phyloP scores from a whole-genome alignment of 2,329 filamentous ascomycete genomes.

The Rutstroemia sp. region DNA sequence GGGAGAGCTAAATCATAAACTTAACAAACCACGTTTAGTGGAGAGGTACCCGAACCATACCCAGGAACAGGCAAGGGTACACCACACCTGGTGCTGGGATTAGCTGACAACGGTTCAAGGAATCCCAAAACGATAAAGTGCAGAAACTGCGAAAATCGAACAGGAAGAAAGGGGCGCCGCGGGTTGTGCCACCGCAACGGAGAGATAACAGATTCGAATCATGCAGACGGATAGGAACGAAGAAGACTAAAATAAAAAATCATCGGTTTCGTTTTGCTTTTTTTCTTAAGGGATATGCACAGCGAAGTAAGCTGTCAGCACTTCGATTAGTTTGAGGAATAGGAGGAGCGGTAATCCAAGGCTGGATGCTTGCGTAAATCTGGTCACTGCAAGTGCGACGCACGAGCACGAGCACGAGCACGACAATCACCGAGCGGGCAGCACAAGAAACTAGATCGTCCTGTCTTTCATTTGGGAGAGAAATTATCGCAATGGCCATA shows the following conservation, averaged over 20 bases:
- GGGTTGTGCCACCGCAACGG: conserved; percentile 1
- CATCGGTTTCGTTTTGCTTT: neutral
- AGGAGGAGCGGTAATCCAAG: neutral
- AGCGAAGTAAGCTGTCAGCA: neutral
- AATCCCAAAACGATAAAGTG: neutral
- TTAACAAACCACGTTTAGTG: conserved; percentile 10
- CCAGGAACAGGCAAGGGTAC: conserved; percentile 7
- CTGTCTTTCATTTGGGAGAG: neutral
- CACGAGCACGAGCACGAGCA: conserved; percentile 13
- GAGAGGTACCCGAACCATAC: conserved; percentile 18
- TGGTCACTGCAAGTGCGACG: conserved; percentile 5
- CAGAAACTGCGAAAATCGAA: conserved; percentile 5
- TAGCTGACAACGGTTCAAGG: conserved; percentile 2
- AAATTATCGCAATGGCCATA: conserved; percentile 2
- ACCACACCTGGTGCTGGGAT: neutral
- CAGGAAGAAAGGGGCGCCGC: conserved; percentile 4
- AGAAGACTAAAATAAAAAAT: neutral
- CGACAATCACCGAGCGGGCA: neutral
- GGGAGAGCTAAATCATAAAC: conserved; percentile 11
- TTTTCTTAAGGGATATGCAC: neutral
- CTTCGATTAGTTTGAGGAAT: neutral
- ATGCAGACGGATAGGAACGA: neutral
- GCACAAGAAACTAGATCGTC: conserved; percentile 3
- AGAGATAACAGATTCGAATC: neutral
- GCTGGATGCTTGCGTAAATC: conserved; percentile 3